phyloP scores from a whole-genome alignment of 345 rosid genomes.

The Leavenworthia alabamica region DNA sequence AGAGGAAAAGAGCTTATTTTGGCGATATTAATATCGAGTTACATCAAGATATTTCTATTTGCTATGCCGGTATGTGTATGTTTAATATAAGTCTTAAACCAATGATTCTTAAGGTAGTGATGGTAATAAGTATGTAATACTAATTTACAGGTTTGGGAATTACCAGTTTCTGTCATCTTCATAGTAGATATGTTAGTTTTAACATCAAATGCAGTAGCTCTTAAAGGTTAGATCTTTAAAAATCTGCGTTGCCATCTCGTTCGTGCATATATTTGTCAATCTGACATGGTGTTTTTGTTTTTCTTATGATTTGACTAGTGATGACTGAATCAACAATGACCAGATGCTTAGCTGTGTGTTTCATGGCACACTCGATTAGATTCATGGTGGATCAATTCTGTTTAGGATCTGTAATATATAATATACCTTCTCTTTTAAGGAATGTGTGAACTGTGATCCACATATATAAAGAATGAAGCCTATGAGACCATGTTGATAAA shows the following conservation, averaged over 20 bases:
- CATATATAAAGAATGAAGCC: too few relatives aligned
- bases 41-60: slow-evolving; percentile 58
- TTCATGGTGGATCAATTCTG: slow-evolving; percentile 38
- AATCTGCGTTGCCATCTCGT: too few relatives aligned
- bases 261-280: neutral
- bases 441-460: slow-evolving; percentile 10
- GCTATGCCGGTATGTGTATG: slow-evolving; percentile 62
- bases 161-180: slow-evolving; percentile 63
- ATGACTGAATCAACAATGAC: too few relatives aligned
- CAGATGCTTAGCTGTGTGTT: slow-evolving; percentile 54
- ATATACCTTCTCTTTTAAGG: neutral
- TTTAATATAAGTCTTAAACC: neutral
- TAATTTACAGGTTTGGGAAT: slow-evolving; percentile 66
- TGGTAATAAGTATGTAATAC: too few relatives aligned
- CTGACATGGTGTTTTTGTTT: neutral
- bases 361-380: slow-evolving; percentile 52
- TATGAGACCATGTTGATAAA: too few relatives aligned
- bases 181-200: slow-evolving; percentile 65
- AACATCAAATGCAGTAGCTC: slow-evolving; percentile 63
- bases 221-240: slow-evolving; percentile 56
- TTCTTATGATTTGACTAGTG: too few relatives aligned
- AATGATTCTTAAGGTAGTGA: too few relatives aligned
- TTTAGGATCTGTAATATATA: slow-evolving; percentile 4
- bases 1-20: slow-evolving; percentile 43
- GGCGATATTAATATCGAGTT: slow-evolving; percentile 65